Conservation (phyloP, 163 green algal species). For the Scenedesmus sp. region DNA sequence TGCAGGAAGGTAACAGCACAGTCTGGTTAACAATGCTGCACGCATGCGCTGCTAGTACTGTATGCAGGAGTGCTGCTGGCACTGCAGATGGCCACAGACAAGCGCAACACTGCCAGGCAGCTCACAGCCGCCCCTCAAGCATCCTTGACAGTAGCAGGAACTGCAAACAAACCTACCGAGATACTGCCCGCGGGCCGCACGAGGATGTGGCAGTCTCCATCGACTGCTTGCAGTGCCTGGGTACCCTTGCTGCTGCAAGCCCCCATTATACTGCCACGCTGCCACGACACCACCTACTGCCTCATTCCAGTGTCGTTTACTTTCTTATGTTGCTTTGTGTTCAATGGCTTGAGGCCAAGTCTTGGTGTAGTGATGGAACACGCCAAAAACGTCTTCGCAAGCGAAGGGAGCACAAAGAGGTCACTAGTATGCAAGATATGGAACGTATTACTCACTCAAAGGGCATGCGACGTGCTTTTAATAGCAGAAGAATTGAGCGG, state of each 20-base stretch:
- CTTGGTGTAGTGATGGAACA: too few relatives aligned
- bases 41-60: not conserved
- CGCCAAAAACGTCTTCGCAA: too few relatives aligned
- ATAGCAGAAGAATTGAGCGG: too few relatives aligned
- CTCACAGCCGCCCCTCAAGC: too few relatives aligned
- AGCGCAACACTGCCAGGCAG: not conserved
- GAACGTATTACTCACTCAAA: too few relatives aligned
- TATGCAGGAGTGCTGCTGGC: not conserved
- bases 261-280: not conserved
- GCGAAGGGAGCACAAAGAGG: too few relatives aligned
- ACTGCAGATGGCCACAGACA: not conserved
- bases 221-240: not conserved
- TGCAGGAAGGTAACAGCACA: not conserved
- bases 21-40: not conserved
- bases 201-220: not conserved
- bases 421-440: too few relatives aligned
- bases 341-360: too few relatives aligned
- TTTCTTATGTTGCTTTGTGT: too few relatives aligned
- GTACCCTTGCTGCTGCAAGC: constrained; percentile 1
- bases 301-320: not conserved
- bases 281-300: not conserved
- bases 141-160: not conserved
- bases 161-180: not conserved
- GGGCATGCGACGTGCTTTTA: too few relatives aligned
- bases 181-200: not conserved